These are phyloP conservation scores for Sarocladium kiliense DNA, from an alignment of 2,329 filamentous ascomycete species.

Conservation along the genomic window DNA sequence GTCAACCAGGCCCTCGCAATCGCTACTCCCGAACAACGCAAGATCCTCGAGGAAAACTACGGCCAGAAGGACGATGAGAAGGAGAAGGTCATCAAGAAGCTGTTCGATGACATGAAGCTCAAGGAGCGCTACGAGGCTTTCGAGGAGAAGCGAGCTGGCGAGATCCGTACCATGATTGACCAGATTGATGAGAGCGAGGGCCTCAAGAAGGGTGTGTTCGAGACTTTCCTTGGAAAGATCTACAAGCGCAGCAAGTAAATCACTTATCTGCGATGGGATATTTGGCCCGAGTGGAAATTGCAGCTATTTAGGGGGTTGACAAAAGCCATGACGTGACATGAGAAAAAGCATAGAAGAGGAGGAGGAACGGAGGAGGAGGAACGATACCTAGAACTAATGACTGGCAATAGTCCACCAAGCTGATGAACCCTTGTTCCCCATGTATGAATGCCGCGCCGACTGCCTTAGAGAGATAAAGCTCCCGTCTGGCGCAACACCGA, in stretches of 20 bases:
- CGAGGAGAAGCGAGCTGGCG: conserved; percentile 80
- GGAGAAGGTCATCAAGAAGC: conserved; percentile 81
- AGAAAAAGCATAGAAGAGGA: conserved; percentile 3
- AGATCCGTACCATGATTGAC: conserved; percentile 70
- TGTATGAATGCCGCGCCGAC: not conserved
- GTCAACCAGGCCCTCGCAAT: conserved; percentile 88
- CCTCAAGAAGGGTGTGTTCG: conserved; percentile 85
- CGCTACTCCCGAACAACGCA: conserved; percentile 77
- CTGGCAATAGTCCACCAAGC: not conserved
- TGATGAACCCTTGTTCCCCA: not conserved
- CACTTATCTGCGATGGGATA: not conserved
- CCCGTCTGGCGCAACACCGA: not conserved
- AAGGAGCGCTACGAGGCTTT: conserved; percentile 81
- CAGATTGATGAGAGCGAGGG: conserved; percentile 81
- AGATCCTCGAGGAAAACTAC: conserved; percentile 87
- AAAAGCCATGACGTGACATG: not conserved
- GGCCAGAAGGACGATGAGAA: conserved; percentile 81
- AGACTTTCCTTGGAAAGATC: conserved; percentile 89
- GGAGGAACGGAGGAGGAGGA: not conserved
- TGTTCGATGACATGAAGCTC: conserved; percentile 82
- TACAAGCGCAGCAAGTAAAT: conserved; percentile 93
- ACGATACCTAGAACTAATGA: conserved; percentile 7
- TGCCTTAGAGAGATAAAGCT: not conserved
- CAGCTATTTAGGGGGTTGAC: conserved; percentile 2
- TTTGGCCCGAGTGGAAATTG: not conserved